Evolutionary conservation across 352 stramenopile genomes (phyloP), one percentile per base, ranked within the genome.

Genomic region (Globisporangium irregulare): DNA sequence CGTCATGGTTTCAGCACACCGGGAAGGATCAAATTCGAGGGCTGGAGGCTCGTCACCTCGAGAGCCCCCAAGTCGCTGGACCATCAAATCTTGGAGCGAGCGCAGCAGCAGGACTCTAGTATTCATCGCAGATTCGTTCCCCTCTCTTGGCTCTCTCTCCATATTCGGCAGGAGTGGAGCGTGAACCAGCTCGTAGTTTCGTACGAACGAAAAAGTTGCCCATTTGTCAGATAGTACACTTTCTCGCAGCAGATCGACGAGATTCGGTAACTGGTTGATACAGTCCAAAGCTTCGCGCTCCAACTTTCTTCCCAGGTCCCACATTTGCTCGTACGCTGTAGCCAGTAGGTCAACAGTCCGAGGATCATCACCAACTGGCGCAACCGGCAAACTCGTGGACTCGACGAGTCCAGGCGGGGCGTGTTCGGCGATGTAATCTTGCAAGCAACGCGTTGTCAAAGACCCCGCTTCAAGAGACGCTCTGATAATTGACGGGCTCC

Each of bases 1-100:
- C 27, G 89, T 95, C 80, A 97, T 96, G 5, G 90, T 96, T 73
- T 97, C 90, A 14, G 90, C 90, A 59, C 90, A 97, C 9, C 90
- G 81, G 4, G 87, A 84, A 22, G 86, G 72, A 78, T 97, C 89
- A 78, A 95, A 96, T 62, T 96, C 89, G 41, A 96, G 76, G n/a
- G 85, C 72, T 15, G 89, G 84, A 56, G 82, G 78, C 32, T 95
- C 89, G 50, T 93, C 86, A 60, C 86, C 82, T 51, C 79, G 77
- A 62, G 80, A 89, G 6, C 87, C 84, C 63, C 81, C 81, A n/a
- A 96, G 69, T 32, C 84, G 85, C 70, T 91, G 72, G 20, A 95
- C 81, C 82, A 96, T 92, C 53, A 94, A 74, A 29, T 96, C 89
- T 82, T 96, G 89, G 34, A 96, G 69, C 12, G 89, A 87, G 22